Percentiles rank a stretch among this genome's conserved stretches.
These are phyloP conservation scores for Wickerhamiella siamensis DNA, from an alignment of 805 yeast genomes.

Conservation along the genomic window DNA sequence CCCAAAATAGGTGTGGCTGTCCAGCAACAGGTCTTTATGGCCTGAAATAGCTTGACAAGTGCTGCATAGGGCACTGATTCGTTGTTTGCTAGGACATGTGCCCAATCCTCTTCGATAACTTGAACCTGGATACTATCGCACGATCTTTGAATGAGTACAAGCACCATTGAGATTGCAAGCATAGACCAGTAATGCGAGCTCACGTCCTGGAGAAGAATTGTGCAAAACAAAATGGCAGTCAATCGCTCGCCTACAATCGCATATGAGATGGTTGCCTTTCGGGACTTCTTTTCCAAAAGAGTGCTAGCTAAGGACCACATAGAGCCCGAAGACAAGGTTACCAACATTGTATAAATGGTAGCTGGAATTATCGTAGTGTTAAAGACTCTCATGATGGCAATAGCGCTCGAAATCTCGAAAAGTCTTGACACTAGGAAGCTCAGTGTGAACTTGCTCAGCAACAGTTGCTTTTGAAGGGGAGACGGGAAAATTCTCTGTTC, in stretches of 20 bases:
- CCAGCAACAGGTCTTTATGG: constrained; percentile 7
- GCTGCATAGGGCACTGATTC: constrained; percentile 12
- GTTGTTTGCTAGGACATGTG: constrained; percentile 16
- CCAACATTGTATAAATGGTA: constrained; percentile 11
- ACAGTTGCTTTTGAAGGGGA: constrained; percentile 15
- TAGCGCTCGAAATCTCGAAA: constrained; percentile 12
- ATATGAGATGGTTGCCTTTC: constrained; percentile 6
- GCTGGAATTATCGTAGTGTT: constrained; percentile 8
- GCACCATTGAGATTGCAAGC: not conserved
- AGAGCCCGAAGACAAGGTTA: constrained; percentile 1
- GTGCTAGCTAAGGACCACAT: not conserved
- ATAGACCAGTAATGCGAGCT: not conserved
- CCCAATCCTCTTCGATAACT: constrained; percentile 17
- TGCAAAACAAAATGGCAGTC: constrained; percentile 6
- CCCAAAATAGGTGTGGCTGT: constrained; percentile 9
- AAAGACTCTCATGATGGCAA: constrained; percentile 11
- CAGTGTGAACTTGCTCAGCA: constrained; percentile 10
- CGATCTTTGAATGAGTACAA: not conserved
- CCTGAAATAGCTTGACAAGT: constrained; percentile 9
- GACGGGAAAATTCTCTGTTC: constrained; percentile 18
- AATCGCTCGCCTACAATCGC: constrained; percentile 7
- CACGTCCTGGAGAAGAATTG: not conserved
- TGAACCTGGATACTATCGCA: constrained; percentile 6
- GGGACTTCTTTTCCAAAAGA: constrained; percentile 7
- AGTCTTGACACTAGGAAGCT: constrained; percentile 9